Conservation (phyloP, 495 filamentous ascomycete genomes). For the Aspergillus nidulans region DNA sequence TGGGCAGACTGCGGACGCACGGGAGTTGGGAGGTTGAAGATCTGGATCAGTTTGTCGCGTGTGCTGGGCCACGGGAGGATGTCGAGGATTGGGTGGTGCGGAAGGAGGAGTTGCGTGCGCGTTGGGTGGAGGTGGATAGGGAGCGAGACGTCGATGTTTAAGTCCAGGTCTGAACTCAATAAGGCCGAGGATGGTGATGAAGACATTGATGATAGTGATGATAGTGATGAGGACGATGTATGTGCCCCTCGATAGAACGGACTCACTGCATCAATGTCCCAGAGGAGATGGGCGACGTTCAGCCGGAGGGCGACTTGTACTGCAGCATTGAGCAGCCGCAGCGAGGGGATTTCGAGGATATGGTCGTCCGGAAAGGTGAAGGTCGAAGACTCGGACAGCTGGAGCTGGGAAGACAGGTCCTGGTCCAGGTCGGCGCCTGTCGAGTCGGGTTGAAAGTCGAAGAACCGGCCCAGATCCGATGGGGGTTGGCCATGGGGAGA, state of each 20-base stretch:
- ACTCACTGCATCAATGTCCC: conserved; percentile 23
- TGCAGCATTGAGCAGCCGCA: conserved; percentile 23
- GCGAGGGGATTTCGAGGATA: conserved; percentile 21
- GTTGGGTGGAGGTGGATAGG: not conserved
- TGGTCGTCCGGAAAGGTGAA: conserved; percentile 31
- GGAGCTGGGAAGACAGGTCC: conserved; percentile 18
- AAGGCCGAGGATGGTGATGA: conserved; percentile 33
- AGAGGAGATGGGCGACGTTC: conserved; percentile 19
- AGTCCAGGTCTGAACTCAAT: not conserved
- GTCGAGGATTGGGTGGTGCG: not conserved
- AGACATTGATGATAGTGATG: conserved; percentile 19
- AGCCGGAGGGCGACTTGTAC: conserved; percentile 24
- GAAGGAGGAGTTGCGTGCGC: not conserved
- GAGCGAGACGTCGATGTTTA: too few relatives aligned
- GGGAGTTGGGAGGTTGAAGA: not conserved
- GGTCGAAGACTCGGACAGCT: conserved; percentile 17
- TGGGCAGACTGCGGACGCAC: not conserved
- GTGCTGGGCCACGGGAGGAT: conserved; percentile 3
- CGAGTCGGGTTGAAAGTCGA: too few relatives aligned
- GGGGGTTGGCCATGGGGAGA: too few relatives aligned
- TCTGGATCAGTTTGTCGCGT: conserved; percentile 1
- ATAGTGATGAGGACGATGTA: not conserved
- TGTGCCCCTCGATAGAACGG: conserved; percentile 17
- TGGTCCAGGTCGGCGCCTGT: too few relatives aligned
- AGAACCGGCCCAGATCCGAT: too few relatives aligned